Evolutionary conservation across 805 yeast species (phyloP).

Genomic region (Monosporozyma unispora): DNA sequence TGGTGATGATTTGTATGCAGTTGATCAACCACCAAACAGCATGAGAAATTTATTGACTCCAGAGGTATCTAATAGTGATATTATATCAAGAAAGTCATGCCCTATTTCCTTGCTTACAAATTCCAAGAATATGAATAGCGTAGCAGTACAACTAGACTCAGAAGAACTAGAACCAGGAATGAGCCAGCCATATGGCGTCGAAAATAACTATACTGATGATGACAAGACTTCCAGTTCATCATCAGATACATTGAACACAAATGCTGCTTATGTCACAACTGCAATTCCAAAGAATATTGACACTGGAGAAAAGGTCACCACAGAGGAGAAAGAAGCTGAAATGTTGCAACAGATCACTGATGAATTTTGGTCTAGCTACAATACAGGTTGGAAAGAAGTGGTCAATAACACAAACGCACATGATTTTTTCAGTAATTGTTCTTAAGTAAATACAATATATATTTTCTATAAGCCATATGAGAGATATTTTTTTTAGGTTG

Average conservation of each 20-base stretch:
- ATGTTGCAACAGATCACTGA: conserved; percentile 12
- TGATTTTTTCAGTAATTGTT: conserved; percentile 1
- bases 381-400: conserved; percentile 13
- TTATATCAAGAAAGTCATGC: background rate
- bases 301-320: background rate
- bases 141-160: background rate
- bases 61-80: background rate
- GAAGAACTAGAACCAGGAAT: background rate
- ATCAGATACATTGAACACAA: background rate
- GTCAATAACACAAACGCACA: conserved; percentile 1
- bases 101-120: background rate
- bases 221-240: background rate
- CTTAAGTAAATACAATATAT: background rate
- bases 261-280: background rate
- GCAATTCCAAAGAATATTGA: background rate
- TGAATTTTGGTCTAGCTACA: conserved; percentile 17
- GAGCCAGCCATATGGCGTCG: too few relatives aligned
- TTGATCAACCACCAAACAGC: background rate
- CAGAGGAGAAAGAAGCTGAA: conserved; percentile 5
- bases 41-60: background rate
- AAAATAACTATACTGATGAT: too few relatives aligned
- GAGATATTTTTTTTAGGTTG: background rate
- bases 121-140: background rate
- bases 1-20: background rate
- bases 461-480: background rate